Conservation (phyloP, 495 filamentous ascomycete species). For the Xylaria longipes region DNA sequence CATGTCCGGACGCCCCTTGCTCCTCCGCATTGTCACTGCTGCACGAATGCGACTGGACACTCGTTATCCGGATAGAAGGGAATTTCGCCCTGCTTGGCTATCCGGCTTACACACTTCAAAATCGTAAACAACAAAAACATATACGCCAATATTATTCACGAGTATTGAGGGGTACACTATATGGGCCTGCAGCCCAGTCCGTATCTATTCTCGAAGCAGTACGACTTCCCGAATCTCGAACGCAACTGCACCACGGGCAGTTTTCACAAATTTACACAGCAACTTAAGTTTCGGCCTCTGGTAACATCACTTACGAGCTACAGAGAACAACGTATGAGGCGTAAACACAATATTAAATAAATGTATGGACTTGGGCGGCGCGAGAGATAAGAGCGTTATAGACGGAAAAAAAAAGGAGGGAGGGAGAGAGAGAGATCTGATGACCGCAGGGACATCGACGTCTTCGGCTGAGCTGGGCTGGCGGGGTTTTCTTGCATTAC, state of each 20-base stretch:
- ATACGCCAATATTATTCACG: neutral
- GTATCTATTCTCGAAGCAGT: neutral
- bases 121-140: neutral
- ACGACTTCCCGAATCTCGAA: neutral
- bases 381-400: neutral
- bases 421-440: neutral
- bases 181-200: neutral
- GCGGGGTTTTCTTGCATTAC: neutral
- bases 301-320: neutral
- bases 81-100: neutral
- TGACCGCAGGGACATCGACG: neutral
- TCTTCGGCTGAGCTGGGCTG: neutral
- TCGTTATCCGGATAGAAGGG: neutral
- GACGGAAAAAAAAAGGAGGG: neutral
- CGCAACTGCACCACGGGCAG: neutral
- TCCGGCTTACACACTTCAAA: neutral
- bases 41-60: neutral
- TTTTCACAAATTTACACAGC: neutral
- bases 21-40: neutral
- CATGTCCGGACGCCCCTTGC: neutral
- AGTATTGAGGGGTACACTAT: neutral
- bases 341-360: neutral
- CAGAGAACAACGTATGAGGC: neutral
- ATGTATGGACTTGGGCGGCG: neutral
- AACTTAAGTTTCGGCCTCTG: neutral